phyloP scores from a whole-genome alignment of 305 asterid genomes.

The Caryopteris hybrid region DNA sequence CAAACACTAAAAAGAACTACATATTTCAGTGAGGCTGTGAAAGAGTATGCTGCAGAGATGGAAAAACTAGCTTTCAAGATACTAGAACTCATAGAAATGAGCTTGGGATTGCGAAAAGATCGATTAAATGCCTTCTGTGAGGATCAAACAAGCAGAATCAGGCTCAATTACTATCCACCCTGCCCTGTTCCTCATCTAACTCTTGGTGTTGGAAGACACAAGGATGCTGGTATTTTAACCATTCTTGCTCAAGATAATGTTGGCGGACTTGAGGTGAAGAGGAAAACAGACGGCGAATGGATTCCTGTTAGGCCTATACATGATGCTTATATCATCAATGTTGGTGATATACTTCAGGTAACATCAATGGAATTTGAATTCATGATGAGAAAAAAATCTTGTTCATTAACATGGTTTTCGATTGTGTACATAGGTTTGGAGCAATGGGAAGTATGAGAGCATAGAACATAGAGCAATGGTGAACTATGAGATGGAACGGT shows the following conservation, averaged over 20 bases:
- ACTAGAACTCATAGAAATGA: conserved; percentile 50
- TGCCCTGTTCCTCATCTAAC: conserved; percentile 65
- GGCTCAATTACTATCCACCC: conserved; percentile 70
- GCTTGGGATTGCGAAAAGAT: conserved; percentile 52
- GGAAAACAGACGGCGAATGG: conserved; percentile 79
- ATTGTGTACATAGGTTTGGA: conserved; percentile 37
- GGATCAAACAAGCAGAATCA: conserved; percentile 40
- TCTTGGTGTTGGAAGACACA: conserved; percentile 77
- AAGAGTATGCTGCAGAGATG: conserved; percentile 43
- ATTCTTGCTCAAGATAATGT: conserved; percentile 71
- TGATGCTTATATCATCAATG: conserved; percentile 55
- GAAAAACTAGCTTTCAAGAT: conserved; percentile 41
- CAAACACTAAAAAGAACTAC: too few species aligned
- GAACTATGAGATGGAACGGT: conserved; percentile 42
- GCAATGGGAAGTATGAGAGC: conserved; percentile 53
- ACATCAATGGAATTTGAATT: too few species aligned
- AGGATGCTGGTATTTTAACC: conserved; percentile 66
- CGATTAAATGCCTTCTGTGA: conserved; percentile 44
- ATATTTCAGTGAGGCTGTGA: conserved; percentile 39
- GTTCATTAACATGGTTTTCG: too few species aligned
- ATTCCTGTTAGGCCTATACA: conserved; percentile 58
- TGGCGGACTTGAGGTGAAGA: conserved; percentile 73
- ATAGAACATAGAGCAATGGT: conserved; percentile 59
- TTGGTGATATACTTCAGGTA: conserved; percentile 52
- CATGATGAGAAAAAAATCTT: too few species aligned